Evolutionary conservation across 495 filamentous ascomycete genomes (phyloP).

Genomic region (Thermothielavioides terrestris): DNA sequence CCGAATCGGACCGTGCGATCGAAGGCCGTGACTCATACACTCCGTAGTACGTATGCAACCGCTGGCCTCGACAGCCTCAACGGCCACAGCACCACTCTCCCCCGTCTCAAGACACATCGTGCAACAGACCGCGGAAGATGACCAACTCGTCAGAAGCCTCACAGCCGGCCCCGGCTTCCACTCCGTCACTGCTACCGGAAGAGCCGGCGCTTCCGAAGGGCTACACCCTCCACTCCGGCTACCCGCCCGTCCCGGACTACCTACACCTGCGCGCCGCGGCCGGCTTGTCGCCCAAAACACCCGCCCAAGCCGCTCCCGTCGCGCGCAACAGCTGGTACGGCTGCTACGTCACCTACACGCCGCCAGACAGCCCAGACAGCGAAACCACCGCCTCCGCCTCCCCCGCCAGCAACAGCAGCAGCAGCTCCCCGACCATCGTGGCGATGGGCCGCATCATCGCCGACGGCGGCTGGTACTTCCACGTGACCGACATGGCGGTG

Average conservation of each 20-base stretch:
- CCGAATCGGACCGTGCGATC: too few species aligned
- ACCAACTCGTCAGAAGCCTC: too few species aligned
- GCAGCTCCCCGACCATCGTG: conserved; percentile 22
- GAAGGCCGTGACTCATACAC: too few species aligned
- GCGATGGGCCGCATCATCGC: conserved; percentile 47
- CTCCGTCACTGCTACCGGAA: neutral
- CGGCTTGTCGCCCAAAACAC: conserved; percentile 31
- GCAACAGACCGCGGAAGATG: too few species aligned
- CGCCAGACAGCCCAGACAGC: too few species aligned
- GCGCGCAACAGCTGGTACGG: conserved; percentile 35
- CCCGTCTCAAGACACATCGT: too few species aligned
- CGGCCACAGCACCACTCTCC: too few species aligned
- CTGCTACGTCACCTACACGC: conserved; percentile 33
- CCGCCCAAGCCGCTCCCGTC: conserved; percentile 29
- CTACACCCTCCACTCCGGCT: conserved; percentile 30
- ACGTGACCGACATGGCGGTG: conserved; percentile 46
- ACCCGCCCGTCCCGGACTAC: conserved; percentile 31
- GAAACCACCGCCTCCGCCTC: too few species aligned
- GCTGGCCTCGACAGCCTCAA: too few species aligned
- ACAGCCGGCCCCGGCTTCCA: neutral
- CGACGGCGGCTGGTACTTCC: conserved; percentile 48
- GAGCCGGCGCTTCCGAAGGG: conserved; percentile 20
- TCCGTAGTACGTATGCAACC: too few species aligned
- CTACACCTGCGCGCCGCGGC: conserved; percentile 30
- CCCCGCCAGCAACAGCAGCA: neutral